A percentile compares a stretch with the other conserved stretches of the same genome.
These are phyloP conservation scores for Graphiopsis chlorocephala DNA, from an alignment of 2,329 filamentous ascomycete genomes.

Conservation along the genomic window DNA sequence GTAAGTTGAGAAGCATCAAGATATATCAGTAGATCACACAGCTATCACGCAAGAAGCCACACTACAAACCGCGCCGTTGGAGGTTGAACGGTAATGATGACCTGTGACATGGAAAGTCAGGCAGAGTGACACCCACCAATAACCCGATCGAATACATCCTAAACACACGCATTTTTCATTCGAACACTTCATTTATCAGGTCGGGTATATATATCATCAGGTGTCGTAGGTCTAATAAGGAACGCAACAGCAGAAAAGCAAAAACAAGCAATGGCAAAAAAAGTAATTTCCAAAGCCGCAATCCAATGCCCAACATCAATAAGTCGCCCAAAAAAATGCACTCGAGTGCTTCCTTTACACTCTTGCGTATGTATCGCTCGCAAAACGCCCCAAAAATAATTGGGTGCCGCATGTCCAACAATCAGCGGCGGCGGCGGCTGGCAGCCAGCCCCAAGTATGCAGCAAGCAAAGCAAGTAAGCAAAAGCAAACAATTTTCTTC, in stretches of 20 bases:
- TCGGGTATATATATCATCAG: background rate
- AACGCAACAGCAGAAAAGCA: background rate
- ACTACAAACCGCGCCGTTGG: background rate
- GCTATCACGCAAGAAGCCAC: background rate
- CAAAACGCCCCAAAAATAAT: background rate
- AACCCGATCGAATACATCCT: background rate
- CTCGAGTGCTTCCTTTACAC: background rate
- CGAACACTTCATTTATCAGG: background rate
- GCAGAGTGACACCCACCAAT: background rate
- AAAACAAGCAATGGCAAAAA: background rate
- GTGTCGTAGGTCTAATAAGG: background rate
- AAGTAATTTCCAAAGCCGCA: background rate
- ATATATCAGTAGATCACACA: background rate
- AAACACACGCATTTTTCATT: background rate
- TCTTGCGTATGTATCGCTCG: background rate
- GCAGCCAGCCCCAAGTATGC: background rate
- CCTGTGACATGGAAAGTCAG: background rate
- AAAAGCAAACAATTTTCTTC: background rate
- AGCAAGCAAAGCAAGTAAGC: background rate
- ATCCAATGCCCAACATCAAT: background rate
- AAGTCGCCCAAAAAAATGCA: background rate
- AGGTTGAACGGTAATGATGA: background rate
- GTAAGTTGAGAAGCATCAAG: no score
- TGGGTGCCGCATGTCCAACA: conserved; percentile 3
- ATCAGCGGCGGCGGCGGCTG: background rate